Evolutionary conservation across 2,329 filamentous ascomycete genomes (phyloP).

Genomic region (Escovopsis sp.): DNA sequence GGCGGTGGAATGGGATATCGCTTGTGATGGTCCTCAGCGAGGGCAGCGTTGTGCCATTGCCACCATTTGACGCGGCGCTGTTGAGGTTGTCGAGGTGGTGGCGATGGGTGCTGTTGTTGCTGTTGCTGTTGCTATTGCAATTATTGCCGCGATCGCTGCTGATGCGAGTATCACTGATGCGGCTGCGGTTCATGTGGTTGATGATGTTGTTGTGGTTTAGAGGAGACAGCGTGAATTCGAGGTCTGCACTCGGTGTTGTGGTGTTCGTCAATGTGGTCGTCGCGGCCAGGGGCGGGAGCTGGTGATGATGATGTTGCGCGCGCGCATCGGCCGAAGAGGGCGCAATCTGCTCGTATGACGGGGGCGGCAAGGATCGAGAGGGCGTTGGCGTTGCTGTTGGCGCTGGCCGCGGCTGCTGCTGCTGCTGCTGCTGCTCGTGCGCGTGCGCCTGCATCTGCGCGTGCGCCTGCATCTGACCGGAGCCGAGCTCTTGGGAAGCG

Average conservation of each 20-base stretch:
- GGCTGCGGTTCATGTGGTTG: conserved; percentile 7
- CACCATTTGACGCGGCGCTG: too few relatives aligned
- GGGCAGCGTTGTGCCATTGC: conserved; percentile 13
- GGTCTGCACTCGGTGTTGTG: background rate
- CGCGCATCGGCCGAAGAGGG: conserved; percentile 4
- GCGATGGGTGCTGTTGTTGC: conserved; percentile 7
- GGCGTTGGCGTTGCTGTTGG: background rate
- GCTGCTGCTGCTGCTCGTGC: background rate
- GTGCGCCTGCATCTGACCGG: conserved; percentile 1
- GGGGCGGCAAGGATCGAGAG: conserved; percentile 1
- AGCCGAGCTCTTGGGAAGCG: background rate
- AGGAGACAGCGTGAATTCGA: conserved; percentile 6
- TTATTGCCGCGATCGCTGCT: conserved; percentile 8
- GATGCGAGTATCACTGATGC: conserved; percentile 11
- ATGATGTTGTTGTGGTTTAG: conserved; percentile 10
- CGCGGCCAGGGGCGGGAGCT: conserved; percentile 5
- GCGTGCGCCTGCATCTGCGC: conserved; percentile 1
- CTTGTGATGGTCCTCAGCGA: conserved; percentile 21
- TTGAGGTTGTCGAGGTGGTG: too few relatives aligned
- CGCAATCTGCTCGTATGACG: conserved; percentile 3
- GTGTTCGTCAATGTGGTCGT: background rate
- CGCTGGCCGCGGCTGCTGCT: background rate
- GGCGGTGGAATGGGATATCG: conserved; percentile 10
- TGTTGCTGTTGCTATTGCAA: conserved; percentile 12
- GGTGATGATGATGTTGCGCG: conserved; percentile 1